phyloP scores from a whole-genome alignment of 345 rosid species.

The Isatis tinctoria region DNA sequence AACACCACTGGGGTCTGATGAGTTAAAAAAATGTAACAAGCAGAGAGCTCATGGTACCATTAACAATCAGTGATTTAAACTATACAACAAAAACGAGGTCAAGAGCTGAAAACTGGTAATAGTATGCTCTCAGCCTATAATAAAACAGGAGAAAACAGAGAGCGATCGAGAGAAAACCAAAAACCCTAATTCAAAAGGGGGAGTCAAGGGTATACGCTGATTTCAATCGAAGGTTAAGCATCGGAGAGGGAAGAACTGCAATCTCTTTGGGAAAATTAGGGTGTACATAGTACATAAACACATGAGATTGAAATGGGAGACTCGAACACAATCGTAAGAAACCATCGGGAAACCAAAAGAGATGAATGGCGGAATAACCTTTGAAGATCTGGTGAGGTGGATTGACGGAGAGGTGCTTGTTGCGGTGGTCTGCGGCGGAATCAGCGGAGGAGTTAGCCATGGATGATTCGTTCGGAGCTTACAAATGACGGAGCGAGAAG shows the following conservation, averaged over 20 bases:
- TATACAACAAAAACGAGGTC: neutral
- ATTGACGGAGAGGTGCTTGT: slow-evolving; percentile 48
- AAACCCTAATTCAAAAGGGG: slow-evolving; percentile 20
- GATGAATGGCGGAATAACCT: slow-evolving; percentile 36
- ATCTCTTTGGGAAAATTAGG: too few relatives aligned
- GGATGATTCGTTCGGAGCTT: slow-evolving; percentile 43
- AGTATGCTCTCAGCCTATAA: neutral
- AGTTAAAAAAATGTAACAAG: neutral
- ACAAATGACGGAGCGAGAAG: slow-evolving; percentile 14
- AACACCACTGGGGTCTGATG: neutral
- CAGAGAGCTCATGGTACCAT: neutral
- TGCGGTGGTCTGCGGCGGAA: slow-evolving; percentile 41
- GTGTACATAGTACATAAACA: too few relatives aligned
- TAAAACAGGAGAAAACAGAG: neutral
- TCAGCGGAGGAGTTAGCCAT: slow-evolving; percentile 61
- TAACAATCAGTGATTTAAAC: neutral
- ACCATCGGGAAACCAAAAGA: neutral
- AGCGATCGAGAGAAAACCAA: neutral
- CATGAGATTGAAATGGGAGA: neutral
- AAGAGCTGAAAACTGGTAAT: too few relatives aligned
- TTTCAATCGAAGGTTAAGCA: neutral
- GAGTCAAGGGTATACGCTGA: too few relatives aligned
- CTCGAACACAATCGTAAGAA: neutral
- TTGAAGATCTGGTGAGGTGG: slow-evolving; percentile 81
- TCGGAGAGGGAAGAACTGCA: neutral